Base-by-base conservation (phyloP, 257 asterid species). In the Mentha longifolia region DNA sequence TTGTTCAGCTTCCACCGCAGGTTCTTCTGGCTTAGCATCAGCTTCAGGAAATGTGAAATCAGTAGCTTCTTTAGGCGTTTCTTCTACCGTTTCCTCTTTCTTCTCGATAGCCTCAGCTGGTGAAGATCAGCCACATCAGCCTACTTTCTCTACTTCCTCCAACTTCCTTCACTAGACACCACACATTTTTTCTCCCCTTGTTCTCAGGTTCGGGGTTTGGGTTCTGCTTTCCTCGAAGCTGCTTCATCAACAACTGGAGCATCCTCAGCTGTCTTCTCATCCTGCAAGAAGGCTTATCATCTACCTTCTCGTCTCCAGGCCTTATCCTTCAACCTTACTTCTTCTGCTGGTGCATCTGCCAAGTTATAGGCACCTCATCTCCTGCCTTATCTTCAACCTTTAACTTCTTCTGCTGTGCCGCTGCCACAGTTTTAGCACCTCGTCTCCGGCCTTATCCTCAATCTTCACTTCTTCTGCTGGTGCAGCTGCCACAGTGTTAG, bases 391-490 rank as follows among this genome's bases (percentile, higher is more conserved):
- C 88, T 61, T 77, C 83, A 10, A 46, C 7, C 65, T 77, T 65
- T 45, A n/a, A 22, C 43, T 5, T 56, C 61, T 15, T 41, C 77
- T 33, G 22, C 28, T 37, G 72, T 70, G 80, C 78, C 31, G 67
- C 52, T 10, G 33, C 14, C 5, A 70, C 78, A n/a, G 51, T 52
- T 0, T 55, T 35, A 62, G 80, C 72, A 65, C 61, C 76, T 86
- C 82, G 49, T 61, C 79, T 9, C 61, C 78, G 4, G 70, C 67
- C 84, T 80, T 81, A 54, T 68, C 88, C 58, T 77, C 83, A 10
- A 46, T 9, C 65, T 77, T 65, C 37, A 22, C 35, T 5, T 56
- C 61, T 47, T 41, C 77, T 33, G 39, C 28, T 37, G 70, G 72
- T 70, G 80, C 78, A 39, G 67, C 57, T 15, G 33, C 14, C 5